These are phyloP conservation scores for Sclerotinia nivalis DNA, from an alignment of 2,329 filamentous ascomycete genomes.

Conservation along the genomic window DNA sequence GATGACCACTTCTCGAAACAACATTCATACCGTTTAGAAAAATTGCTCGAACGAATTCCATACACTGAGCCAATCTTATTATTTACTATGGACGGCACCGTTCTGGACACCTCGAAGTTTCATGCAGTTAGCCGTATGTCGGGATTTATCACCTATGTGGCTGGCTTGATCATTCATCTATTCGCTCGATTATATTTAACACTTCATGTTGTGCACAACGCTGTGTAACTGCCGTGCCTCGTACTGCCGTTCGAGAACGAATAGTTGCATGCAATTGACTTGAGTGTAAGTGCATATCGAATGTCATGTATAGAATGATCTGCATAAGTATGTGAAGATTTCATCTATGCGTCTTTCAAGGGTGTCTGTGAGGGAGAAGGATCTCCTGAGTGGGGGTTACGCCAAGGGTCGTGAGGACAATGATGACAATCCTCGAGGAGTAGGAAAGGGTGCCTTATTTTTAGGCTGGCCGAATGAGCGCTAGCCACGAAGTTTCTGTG, in stretches of 20 bases:
- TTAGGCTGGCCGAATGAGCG: neutral
- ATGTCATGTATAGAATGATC: slow-evolving; percentile 13
- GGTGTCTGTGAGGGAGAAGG: neutral
- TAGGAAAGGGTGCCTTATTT: neutral
- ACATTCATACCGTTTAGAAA: neutral
- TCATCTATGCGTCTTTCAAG: neutral
- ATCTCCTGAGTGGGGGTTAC: neutral
- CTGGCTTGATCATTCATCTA: neutral
- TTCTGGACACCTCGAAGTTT: slow-evolving; percentile 3
- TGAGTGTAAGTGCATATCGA: neutral
- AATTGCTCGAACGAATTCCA: neutral
- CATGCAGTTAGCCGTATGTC: slow-evolving; percentile 7
- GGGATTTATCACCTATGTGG: slow-evolving; percentile 3
- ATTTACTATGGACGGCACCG: neutral
- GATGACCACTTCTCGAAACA: neutral
- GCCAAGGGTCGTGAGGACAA: slow-evolving; percentile 1
- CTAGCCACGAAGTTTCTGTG: slow-evolving; percentile 11
- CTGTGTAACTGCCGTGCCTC: neutral
- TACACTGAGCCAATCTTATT: neutral
- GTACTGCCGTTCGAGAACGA: neutral
- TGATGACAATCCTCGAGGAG: neutral
- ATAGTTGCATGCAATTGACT: slow-evolving; percentile 1
- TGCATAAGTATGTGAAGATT: neutral
- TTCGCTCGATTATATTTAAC: neutral
- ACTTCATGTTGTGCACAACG: neutral